Evolutionary conservation across 768 basidiomycete species (phyloP).

Genomic region (Hericium rajendrae): DNA sequence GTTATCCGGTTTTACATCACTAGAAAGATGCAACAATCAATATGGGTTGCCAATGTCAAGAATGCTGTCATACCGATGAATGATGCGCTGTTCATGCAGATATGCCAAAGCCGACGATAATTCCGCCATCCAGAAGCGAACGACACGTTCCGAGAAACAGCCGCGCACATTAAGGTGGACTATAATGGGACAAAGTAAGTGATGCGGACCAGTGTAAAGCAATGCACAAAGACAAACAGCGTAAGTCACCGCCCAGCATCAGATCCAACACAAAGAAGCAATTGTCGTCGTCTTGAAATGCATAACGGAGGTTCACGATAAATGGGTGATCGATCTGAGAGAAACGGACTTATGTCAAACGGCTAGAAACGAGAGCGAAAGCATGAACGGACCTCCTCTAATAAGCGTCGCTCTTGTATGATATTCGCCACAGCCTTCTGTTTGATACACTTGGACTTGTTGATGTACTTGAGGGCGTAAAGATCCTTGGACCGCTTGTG

Average conservation of each 20-base stretch:
- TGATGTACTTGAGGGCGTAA: constrained; percentile 49
- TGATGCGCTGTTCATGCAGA: constrained; percentile 84
- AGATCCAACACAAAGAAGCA: constrained; percentile 97
- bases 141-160: constrained; percentile 57
- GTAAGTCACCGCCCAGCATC: constrained; percentile 91
- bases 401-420: constrained; percentile 40
- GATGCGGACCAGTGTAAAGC: background rate
- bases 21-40: constrained; percentile 22
- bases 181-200: constrained; percentile 21
- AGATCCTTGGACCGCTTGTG: constrained; percentile 43
- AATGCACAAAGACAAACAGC: constrained; percentile 47
- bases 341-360: background rate
- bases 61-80: constrained; percentile 64
- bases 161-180: constrained; percentile 77
- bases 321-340: constrained; percentile 80
- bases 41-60: background rate
- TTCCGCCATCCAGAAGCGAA: constrained; percentile 87
- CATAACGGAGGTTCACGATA: constrained; percentile 84
- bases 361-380: background rate
- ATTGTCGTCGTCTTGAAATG: constrained; percentile 95
- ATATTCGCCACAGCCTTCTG: constrained; percentile 43
- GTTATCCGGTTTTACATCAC: constrained; percentile 96
- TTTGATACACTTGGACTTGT: constrained; percentile 42
- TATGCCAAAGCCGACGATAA: constrained; percentile 78
- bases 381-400: constrained; percentile 36